Conservation (phyloP, 805 yeast genomes). For the Yarrowia sp. region DNA sequence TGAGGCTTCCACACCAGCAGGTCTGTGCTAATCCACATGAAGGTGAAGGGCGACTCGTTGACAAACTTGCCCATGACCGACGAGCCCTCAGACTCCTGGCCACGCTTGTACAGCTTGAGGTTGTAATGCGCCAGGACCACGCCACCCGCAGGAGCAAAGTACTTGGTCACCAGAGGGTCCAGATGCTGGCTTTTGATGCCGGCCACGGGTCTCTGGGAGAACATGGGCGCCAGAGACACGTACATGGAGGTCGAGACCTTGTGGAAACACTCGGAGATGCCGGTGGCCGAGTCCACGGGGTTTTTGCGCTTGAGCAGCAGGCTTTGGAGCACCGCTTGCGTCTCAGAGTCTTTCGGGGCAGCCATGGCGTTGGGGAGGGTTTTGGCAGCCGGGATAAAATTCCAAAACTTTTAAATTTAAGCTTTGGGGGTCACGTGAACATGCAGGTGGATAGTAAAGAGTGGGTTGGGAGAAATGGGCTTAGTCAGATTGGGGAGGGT, state of each 20-base stretch:
- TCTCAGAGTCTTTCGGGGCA: not conserved
- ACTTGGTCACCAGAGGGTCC: conserved; percentile 88
- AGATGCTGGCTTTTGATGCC: conserved; percentile 89
- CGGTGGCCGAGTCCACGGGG: conserved; percentile 45
- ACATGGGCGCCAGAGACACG: conserved; percentile 87
- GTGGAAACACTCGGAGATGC: conserved; percentile 69
- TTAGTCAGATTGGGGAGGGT: too few species aligned
- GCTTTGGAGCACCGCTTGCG: conserved; percentile 38
- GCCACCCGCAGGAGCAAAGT: conserved; percentile 74
- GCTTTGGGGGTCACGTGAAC: conserved; percentile 28
- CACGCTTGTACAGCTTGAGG: conserved; percentile 55
- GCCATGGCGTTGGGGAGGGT: conserved; percentile 17
- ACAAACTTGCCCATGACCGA: conserved; percentile 67
- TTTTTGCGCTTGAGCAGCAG: conserved; percentile 41
- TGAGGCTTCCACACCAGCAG: conserved; percentile 89
- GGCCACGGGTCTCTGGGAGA: conserved; percentile 67
- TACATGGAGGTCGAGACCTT: conserved; percentile 67
- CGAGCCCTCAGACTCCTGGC: conserved; percentile 48
- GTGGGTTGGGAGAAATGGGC: too few species aligned
- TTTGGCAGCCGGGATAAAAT: conserved; percentile 13
- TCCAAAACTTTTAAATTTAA: conserved; percentile 23
- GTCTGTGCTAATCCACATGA: conserved; percentile 84
- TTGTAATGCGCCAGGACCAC: conserved; percentile 83
- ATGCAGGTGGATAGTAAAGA: not conserved
- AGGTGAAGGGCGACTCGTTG: conserved; percentile 85